phyloP scores from a whole-genome alignment of 2,329 filamentous ascomycete species.

The Fusarium euwallaceae region DNA sequence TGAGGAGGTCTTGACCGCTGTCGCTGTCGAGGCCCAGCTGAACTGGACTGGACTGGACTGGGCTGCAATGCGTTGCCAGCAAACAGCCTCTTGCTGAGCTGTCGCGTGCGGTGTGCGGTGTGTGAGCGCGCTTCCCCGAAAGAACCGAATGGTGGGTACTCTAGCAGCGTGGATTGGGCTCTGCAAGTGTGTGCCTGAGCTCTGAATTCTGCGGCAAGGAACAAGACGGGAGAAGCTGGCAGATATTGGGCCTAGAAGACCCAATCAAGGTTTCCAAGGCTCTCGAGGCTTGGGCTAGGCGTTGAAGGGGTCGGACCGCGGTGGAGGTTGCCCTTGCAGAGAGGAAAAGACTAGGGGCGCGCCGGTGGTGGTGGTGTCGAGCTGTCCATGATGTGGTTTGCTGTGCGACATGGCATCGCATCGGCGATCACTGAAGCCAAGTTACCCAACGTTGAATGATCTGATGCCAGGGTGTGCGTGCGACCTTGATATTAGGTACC shows the following conservation, averaged over 20 bases:
- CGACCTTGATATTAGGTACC: conserved; percentile 33
- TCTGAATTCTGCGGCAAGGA: conserved; percentile 10
- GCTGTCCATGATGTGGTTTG: conserved; percentile 10
- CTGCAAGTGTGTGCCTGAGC: conserved; percentile 28
- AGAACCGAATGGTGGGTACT: conserved; percentile 25
- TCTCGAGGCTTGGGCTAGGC: conserved; percentile 24
- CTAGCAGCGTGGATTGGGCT: conserved; percentile 2
- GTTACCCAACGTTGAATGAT: conserved; percentile 36
- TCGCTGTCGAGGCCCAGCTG: conserved; percentile 7
- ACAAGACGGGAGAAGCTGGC: conserved; percentile 11
- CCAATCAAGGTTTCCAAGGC: conserved; percentile 29
- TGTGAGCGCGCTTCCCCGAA: conserved; percentile 27
- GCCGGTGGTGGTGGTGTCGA: conserved; percentile 36
- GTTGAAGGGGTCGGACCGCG: conserved; percentile 38
- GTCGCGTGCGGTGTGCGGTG: conserved; percentile 27
- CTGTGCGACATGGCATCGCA: conserved; percentile 6
- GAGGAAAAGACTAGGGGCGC: conserved; percentile 24
- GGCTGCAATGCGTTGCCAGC: conserved; percentile 41
- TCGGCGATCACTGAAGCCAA: conserved; percentile 30
- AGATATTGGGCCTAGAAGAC: not conserved
- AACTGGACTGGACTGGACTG: conserved; percentile 26
- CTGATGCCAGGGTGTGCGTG: conserved; percentile 33
- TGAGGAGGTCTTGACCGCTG: conserved; percentile 18
- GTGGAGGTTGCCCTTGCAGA: conserved; percentile 43
- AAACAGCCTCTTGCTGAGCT: conserved; percentile 17